Evolutionary conservation across 192 early-diverging fungal genomes (phyloP).

Genomic region (Allomyces macrogynus): DNA sequence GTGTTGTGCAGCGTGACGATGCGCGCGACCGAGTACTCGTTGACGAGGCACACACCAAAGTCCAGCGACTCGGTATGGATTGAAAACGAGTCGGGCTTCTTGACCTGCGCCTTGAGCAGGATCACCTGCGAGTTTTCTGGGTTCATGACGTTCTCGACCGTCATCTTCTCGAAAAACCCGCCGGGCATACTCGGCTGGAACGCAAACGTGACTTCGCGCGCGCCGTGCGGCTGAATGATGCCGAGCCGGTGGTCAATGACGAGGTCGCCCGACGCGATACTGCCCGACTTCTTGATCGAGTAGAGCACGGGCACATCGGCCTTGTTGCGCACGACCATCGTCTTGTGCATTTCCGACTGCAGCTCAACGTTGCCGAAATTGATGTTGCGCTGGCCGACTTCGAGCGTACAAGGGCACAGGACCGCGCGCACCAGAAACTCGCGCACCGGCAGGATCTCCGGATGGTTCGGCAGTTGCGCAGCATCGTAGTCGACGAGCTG

Average conservation of each 20-base stretch:
- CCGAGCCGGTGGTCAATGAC: conserved; percentile 60
- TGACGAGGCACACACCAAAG: conserved; percentile 49
- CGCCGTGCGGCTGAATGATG: conserved; percentile 72
- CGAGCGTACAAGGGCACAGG: conserved; percentile 67
- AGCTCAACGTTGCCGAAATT: conserved; percentile 83
- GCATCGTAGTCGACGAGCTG: conserved; percentile 72
- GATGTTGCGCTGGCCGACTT: conserved; percentile 87
- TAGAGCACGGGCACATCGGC: conserved; percentile 78
- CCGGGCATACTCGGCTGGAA: conserved; percentile 85
- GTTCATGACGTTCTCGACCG: conserved; percentile 77
- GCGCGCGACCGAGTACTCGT: conserved; percentile 31
- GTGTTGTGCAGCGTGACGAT: conserved; percentile 60
- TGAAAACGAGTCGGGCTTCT: conserved; percentile 68
- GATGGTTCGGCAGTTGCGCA: conserved; percentile 31
- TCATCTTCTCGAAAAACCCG: conserved; percentile 61
- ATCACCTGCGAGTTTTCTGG: conserved; percentile 54
- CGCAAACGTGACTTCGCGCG: conserved; percentile 77
- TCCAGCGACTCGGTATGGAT: conserved; percentile 49
- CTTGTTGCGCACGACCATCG: conserved; percentile 74
- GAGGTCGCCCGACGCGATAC: conserved; percentile 80
- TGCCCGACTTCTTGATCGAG: conserved; percentile 80
- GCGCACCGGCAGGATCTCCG: conserved; percentile 53
- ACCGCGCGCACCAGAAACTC: conserved; percentile 76
- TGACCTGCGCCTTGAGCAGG: conserved; percentile 74
- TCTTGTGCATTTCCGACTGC: conserved; percentile 50